Evolutionary conservation across 2,329 filamentous ascomycete genomes (phyloP).

Genomic region (Epichloe scottii): DNA sequence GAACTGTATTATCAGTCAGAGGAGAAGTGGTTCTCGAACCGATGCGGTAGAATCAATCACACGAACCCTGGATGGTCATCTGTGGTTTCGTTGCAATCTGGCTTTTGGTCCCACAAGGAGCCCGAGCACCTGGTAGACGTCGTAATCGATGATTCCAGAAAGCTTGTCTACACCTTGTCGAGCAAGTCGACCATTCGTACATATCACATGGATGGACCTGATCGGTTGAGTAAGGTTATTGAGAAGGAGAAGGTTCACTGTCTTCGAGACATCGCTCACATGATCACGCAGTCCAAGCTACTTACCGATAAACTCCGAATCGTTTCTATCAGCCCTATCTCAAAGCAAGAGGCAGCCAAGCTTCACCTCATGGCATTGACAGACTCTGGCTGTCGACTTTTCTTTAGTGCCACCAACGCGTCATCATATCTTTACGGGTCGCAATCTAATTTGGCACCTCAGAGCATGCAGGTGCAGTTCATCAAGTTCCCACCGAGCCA

Average conservation of each 20-base stretch:
- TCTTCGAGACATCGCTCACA: constrained; percentile 68
- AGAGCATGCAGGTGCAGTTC: constrained; percentile 95
- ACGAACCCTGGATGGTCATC: constrained; percentile 61
- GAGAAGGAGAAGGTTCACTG: constrained; percentile 51
- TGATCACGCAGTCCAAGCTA: constrained; percentile 62
- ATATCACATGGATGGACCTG: constrained; percentile 65
- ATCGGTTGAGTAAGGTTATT: constrained; percentile 50
- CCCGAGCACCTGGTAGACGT: constrained; percentile 64
- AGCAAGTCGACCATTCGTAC: constrained; percentile 80
- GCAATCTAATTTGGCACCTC: constrained; percentile 55
- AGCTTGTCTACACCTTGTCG: constrained; percentile 83
- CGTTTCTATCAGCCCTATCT: constrained; percentile 75
- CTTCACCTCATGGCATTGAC: constrained; percentile 86
- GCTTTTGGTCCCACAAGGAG: constrained; percentile 36
- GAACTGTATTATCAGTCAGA: constrained; percentile 95
- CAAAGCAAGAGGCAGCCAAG: constrained; percentile 64
- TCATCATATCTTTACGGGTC: constrained; percentile 52
- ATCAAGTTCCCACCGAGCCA: constrained; percentile 75
- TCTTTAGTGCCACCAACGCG: constrained; percentile 78
- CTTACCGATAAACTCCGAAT: constrained; percentile 60
- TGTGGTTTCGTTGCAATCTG: constrained; percentile 39
- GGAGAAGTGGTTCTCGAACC: constrained; percentile 89
- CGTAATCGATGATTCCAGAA: constrained; percentile 76
- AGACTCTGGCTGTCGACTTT: constrained; percentile 79
- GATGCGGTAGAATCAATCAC: constrained; percentile 81